Evolutionary conservation across 164 flowering plant species (phyloP).

Genomic region (Berberis vulgaris): DNA sequence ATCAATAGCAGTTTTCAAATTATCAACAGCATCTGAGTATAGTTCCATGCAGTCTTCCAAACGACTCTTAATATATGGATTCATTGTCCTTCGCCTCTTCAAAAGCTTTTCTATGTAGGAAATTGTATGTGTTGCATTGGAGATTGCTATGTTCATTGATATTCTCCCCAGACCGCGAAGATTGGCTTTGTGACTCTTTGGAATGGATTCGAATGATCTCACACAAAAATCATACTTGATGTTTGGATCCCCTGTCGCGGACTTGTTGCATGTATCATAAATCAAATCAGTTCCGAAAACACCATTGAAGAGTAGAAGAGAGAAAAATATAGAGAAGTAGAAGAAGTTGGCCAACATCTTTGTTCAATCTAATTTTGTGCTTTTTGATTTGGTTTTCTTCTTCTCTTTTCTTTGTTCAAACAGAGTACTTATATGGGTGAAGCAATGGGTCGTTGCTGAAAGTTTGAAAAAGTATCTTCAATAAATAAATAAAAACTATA

Average conservation of each 20-base stretch:
- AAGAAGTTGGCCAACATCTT: no score
- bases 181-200: not conserved
- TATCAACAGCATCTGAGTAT: constrained; percentile 33
- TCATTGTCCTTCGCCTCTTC: not conserved
- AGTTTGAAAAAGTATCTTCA: no score
- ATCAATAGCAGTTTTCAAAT: constrained; percentile 19
- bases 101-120: constrained; percentile 12
- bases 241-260: not conserved
- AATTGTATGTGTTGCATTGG: constrained; percentile 18
- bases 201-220: not conserved
- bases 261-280: not conserved
- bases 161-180: constrained; percentile 12
- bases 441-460: no score
- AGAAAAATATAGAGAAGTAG: not conserved
- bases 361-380: no score
- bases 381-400: no score
- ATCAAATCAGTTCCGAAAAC: not conserved
- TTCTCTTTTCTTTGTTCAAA: no score
- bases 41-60: constrained; percentile 38
- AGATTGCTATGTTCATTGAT: constrained; percentile 9
- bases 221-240: not conserved
- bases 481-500: no score
- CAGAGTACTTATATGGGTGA: no score
- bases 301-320: not conserved
- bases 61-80: not conserved